phyloP scores from a whole-genome alignment of 2,329 filamentous ascomycete species.

The Ascochyta pisi region DNA sequence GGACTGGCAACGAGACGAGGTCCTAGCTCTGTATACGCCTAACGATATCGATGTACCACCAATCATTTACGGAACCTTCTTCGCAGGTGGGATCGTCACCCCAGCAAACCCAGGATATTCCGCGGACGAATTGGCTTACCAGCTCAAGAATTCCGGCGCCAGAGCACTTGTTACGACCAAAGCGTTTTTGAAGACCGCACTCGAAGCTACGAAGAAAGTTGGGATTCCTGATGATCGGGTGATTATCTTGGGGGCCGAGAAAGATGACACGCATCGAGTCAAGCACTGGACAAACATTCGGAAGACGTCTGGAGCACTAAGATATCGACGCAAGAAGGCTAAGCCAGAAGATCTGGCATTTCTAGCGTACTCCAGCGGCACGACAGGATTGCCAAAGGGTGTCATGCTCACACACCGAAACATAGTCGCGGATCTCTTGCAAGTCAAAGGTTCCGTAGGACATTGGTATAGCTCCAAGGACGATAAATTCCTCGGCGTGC shows the following conservation, averaged over 20 bases:
- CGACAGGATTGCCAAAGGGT: slow-evolving; percentile 54
- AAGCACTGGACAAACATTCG: slow-evolving; percentile 76
- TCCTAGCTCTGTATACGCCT: slow-evolving; percentile 79
- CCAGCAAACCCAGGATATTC: slow-evolving; percentile 90
- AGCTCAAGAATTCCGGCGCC: slow-evolving; percentile 78
- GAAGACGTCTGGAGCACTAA: slow-evolving; percentile 65
- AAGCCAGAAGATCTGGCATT: slow-evolving; percentile 79
- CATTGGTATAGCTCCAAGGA: slow-evolving; percentile 69
- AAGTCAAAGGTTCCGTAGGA: slow-evolving; percentile 84
- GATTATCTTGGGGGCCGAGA: slow-evolving; percentile 74
- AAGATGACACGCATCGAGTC: slow-evolving; percentile 63
- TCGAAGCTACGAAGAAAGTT: slow-evolving; percentile 70
- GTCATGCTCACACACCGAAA: slow-evolving; percentile 55
- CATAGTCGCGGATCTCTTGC: slow-evolving; percentile 72
- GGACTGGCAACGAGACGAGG: slow-evolving; percentile 82
- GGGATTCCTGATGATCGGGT: slow-evolving; percentile 75
- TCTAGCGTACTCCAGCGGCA: slow-evolving; percentile 64
- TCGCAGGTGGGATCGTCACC: slow-evolving; percentile 79
- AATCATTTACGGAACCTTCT: slow-evolving; percentile 77
- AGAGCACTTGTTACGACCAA: slow-evolving; percentile 77
- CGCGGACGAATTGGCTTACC: slow-evolving; percentile 79
- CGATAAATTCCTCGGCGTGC: slow-evolving; percentile 76
- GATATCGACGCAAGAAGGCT: slow-evolving; percentile 64
- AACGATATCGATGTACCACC: slow-evolving; percentile 84
- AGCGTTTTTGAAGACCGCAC: slow-evolving; percentile 67